Evolutionary conservation across 257 asterid genomes (phyloP).

Genomic region (Nicotiana obtusifolia): DNA sequence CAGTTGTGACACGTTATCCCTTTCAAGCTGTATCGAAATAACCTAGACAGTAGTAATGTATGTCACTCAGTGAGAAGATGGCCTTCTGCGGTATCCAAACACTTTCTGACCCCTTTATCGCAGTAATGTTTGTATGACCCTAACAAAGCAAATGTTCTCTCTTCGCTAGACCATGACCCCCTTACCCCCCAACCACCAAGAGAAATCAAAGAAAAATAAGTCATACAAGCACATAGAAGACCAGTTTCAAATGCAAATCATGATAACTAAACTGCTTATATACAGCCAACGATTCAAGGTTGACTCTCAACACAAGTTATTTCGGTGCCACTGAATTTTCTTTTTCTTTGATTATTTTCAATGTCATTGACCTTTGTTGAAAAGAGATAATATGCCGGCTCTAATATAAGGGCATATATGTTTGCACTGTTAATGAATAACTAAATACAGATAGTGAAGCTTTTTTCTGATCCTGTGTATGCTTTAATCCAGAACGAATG

Average conservation of each 20-base stretch:
- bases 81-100: not conserved
- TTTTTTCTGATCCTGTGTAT: not conserved
- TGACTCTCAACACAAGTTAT: not conserved
- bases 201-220: not conserved
- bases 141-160: not conserved
- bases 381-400: not conserved
- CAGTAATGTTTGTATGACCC: not conserved
- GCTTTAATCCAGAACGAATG: not conserved
- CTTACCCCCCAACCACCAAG: not conserved
- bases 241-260: not conserved
- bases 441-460: not conserved
- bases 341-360: not conserved
- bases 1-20: not conserved
- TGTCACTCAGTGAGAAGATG: not conserved
- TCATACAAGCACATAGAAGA: not conserved
- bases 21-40: slow-evolving; percentile 2
- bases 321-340: not conserved
- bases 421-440: not conserved
- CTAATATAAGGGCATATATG: not conserved
- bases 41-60: not conserved
- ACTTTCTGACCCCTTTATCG: not conserved
- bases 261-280: not conserved
- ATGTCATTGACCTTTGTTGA: not conserved
- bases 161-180: not conserved
- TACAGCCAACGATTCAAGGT: not conserved